These are phyloP conservation scores for Cyclocybe aegerita DNA, from an alignment of 768 basidiomycete species.

Conservation along the genomic window DNA sequence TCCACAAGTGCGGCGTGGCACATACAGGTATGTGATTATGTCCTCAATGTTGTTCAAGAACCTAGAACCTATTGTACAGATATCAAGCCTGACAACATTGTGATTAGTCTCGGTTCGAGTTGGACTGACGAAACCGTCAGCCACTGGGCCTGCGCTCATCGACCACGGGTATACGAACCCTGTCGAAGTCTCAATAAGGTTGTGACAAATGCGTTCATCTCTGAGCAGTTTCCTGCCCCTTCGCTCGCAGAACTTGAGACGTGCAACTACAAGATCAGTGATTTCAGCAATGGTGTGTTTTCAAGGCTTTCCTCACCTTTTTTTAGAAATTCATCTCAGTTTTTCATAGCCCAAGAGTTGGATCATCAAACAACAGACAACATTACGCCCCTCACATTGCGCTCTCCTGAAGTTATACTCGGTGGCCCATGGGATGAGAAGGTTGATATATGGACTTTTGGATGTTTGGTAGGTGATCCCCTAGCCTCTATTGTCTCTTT, in stretches of 20 bases:
- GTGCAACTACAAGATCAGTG: slow-evolving; percentile 15
- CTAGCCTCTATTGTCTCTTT: too few relatives aligned
- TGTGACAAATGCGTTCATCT: slow-evolving; percentile 12
- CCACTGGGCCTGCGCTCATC: slow-evolving; percentile 14
- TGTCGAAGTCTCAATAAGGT: slow-evolving; percentile 14
- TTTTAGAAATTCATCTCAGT: slow-evolving; percentile 9
- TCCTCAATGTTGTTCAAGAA: not conserved
- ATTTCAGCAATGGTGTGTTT: slow-evolving; percentile 16
- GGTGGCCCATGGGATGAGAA: slow-evolving; percentile 23
- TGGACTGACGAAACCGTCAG: slow-evolving; percentile 10
- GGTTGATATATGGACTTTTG: slow-evolving; percentile 27
- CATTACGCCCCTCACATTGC: slow-evolving; percentile 15
- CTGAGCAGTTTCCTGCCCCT: slow-evolving; percentile 16
- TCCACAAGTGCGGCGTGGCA: slow-evolving; percentile 18
- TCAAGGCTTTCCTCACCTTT: not conserved
- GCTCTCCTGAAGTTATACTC: slow-evolving; percentile 22
- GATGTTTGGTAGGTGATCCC: slow-evolving; percentile 17
- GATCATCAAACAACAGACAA: slow-evolving; percentile 10
- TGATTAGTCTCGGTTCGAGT: slow-evolving; percentile 8
- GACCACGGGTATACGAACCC: slow-evolving; percentile 12
- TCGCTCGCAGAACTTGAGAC: slow-evolving; percentile 11
- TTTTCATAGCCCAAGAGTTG: not conserved
- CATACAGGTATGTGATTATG: slow-evolving; percentile 18
- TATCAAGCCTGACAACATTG: slow-evolving; percentile 23
- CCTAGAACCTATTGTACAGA: slow-evolving; percentile 9